Evolutionary conservation across 345 rosid genomes (phyloP), one percentile per base, ranked within the genome.

Genomic region (Eutrema yunnanense): DNA sequence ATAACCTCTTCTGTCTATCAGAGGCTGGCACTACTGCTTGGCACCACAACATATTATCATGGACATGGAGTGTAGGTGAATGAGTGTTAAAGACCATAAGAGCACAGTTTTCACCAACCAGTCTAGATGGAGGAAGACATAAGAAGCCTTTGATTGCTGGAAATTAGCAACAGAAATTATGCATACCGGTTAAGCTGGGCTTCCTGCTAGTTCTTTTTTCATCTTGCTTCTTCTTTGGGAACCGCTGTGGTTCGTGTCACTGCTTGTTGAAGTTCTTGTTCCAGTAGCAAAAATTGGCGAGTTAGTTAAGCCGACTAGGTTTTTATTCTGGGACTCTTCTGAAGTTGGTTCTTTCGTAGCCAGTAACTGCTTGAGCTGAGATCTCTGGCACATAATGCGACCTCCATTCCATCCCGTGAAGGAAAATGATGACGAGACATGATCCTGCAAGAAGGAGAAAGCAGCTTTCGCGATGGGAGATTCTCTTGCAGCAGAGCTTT

Each of bases 331-430:
- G 5, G 84, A 81, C 57, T 74, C 86, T 46, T 84, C 83, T 53
- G 89, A 74, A 71, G 78, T 60, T 78, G 92, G 71, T 57, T 70
- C 92, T 30, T 73, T 49, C 9, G 76, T 76, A 9, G 89, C 70
- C 2, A 87, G 68, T 29, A 87, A 38, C 43, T 83, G 84, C 86
- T 89, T 95, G 51, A 95, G 93, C 54, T 88, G 97, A 71, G 92
- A 81, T 68, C 84, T 75, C 73, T 88, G 96, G 81, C 96, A 89
- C 77, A 87, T 85, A 73, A 95, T 86, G 69, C 99, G 86, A 61
- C 96, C 99, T 67, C 84, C 87, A 52, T 84, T 95, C 99, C 99
- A 88, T 49, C 82, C 80, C 4, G 96, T 81, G 79, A 80, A 85
- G 72, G 84, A 83, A 82, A 92, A 92, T 47, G 86, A 81, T n/a